These are phyloP conservation scores for Colletotrichum trifolii DNA, from an alignment of 2,329 filamentous ascomycete genomes.

Conservation along the genomic window DNA sequence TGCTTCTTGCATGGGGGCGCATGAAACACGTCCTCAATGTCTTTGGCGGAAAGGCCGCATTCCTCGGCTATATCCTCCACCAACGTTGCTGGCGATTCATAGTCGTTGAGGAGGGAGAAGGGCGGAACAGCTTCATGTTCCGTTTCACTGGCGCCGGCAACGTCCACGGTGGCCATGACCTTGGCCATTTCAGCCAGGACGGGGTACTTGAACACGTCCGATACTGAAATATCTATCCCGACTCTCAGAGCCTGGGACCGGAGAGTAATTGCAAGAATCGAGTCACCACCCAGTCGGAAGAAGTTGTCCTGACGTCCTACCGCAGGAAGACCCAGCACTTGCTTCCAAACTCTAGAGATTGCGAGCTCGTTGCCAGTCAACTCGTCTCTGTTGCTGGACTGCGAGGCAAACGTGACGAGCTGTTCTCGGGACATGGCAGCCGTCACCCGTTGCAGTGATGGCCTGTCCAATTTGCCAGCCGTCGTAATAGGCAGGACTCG, in stretches of 20 bases:
- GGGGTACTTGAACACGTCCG: conserved; percentile 15
- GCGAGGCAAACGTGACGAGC: neutral
- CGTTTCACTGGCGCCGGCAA: neutral
- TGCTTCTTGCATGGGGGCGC: conserved; percentile 17
- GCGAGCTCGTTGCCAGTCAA: neutral
- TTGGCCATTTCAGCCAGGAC: conserved; percentile 7
- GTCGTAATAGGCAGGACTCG: conserved; percentile 29
- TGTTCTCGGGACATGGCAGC: neutral
- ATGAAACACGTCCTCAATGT: conserved; percentile 12
- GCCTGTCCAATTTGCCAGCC: conserved; percentile 37
- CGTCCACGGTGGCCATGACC: neutral
- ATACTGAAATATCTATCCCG: conserved; percentile 3
- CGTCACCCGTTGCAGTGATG: conserved; percentile 14
- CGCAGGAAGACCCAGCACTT: neutral
- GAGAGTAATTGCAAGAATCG: conserved; percentile 41
- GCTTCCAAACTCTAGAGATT: conserved; percentile 13
- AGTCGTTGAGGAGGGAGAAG: neutral
- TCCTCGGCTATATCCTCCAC: neutral
- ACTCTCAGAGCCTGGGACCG: conserved; percentile 1
- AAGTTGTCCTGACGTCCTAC: conserved; percentile 38
- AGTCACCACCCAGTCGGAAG: conserved; percentile 41
- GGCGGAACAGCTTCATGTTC: neutral
- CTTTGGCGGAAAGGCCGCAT: neutral
- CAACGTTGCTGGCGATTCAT: neutral
- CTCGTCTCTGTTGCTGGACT: neutral